These are phyloP conservation scores for Kodamaea kaohsiungensis DNA, from an alignment of 805 yeast species.

Conservation along the genomic window DNA sequence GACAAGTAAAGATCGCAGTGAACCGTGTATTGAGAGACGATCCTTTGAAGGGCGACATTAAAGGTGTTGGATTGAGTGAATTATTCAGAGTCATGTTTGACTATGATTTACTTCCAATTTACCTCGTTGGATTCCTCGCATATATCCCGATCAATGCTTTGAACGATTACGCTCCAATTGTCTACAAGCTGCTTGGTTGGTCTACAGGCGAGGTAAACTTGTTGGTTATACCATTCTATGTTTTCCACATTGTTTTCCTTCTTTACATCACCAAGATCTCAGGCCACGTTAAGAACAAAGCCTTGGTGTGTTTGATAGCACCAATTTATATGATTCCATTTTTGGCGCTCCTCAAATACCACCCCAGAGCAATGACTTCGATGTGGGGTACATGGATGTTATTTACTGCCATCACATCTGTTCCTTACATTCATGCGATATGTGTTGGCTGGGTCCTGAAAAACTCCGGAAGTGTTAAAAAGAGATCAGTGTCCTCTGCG, in stretches of 20 bases:
- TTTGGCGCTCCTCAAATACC: constrained; percentile 31
- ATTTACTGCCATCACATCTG: constrained; percentile 39
- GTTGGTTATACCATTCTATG: constrained; percentile 51
- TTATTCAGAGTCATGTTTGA: constrained; percentile 22
- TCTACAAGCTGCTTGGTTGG: constrained; percentile 43
- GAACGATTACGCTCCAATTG: constrained; percentile 13
- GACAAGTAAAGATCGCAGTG: constrained; percentile 30
- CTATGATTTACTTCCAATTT: constrained; percentile 30
- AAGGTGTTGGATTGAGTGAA: constrained; percentile 21
- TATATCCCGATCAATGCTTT: constrained; percentile 21
- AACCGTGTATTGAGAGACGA: constrained; percentile 31
- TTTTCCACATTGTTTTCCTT: constrained; percentile 23
- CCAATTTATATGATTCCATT: constrained; percentile 23
- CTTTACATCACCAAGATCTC: constrained; percentile 23
- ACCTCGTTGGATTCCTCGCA: constrained; percentile 22
- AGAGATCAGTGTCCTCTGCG: constrained; percentile 66
- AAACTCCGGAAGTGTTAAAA: constrained; percentile 60
- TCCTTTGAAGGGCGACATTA: constrained; percentile 33
- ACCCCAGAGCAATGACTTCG: constrained; percentile 43
- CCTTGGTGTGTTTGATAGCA: constrained; percentile 11
- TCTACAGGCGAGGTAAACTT: constrained; percentile 52
- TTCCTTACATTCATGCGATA: constrained; percentile 55
- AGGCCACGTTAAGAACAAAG: constrained; percentile 22
- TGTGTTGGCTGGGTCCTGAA: constrained; percentile 62
- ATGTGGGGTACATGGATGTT: constrained; percentile 47